Evolutionary conservation across 1,284 basidiomycete species (phyloP).

Genomic region (Chondrostereum purpureum): DNA sequence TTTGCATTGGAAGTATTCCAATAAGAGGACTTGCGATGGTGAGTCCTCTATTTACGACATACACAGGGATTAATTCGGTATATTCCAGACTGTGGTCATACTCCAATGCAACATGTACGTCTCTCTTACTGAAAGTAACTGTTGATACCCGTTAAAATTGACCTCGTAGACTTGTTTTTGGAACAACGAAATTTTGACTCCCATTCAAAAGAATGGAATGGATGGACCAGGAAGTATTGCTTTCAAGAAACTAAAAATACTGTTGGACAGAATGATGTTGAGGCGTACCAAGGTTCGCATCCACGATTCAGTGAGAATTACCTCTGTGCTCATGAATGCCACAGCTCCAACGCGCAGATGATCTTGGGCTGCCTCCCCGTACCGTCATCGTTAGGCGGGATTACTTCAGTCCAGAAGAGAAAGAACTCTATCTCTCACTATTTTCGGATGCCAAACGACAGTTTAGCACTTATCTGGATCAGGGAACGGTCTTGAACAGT

Average conservation of each 20-base stretch:
- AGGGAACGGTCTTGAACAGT: slow-evolving; percentile 92
- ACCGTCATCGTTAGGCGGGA: slow-evolving; percentile 87
- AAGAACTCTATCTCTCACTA: slow-evolving; percentile 89
- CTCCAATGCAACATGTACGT: slow-evolving; percentile 87
- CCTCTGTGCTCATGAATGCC: slow-evolving; percentile 8
- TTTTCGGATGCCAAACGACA: slow-evolving; percentile 92
- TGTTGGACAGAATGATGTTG: slow-evolving; percentile 96
- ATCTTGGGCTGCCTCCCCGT: slow-evolving; percentile 94
- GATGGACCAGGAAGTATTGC: slow-evolving; percentile 69
- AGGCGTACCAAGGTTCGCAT: slow-evolving; percentile 67
- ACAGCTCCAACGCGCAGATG: slow-evolving; percentile 91
- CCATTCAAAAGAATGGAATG: slow-evolving; percentile 84
- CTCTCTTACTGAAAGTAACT: background rate
- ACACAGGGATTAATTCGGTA: background rate
- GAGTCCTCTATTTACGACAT: slow-evolving; percentile 15
- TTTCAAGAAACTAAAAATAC: slow-evolving; percentile 85
- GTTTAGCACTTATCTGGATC: slow-evolving; percentile 87
- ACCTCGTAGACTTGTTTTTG: slow-evolving; percentile 68
- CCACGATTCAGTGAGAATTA: background rate
- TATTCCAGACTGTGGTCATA: slow-evolving; percentile 78
- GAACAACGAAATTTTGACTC: slow-evolving; percentile 92
- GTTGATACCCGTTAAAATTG: slow-evolving; percentile 8
- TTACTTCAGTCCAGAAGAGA: slow-evolving; percentile 95
- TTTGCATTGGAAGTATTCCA: slow-evolving; percentile 84
- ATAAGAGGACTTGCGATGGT: slow-evolving; percentile 84